Evolutionary conservation across 1,284 basidiomycete species (phyloP).

Genomic region (Boletus calvinii): DNA sequence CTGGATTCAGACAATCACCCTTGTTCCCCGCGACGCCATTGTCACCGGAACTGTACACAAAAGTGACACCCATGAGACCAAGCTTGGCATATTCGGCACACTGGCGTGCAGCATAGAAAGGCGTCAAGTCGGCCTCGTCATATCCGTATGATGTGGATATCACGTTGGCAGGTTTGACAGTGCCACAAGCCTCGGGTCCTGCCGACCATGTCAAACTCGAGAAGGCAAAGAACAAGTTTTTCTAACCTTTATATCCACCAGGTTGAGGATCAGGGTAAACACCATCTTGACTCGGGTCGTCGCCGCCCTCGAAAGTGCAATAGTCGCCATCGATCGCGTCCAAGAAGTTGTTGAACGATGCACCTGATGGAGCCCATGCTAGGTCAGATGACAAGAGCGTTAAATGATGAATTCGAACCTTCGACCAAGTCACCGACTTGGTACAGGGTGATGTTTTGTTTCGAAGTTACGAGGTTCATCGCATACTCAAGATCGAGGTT

Average conservation of each 20-base stretch:
- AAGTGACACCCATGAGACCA: conserved; percentile 47
- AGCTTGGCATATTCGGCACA: conserved; percentile 57
- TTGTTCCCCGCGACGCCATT: conserved; percentile 48
- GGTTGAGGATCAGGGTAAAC: conserved; percentile 51
- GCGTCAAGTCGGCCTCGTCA: conserved; percentile 47
- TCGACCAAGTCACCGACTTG: conserved; percentile 47
- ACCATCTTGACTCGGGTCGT: conserved; percentile 49
- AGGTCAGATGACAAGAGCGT: neutral
- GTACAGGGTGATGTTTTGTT: conserved; percentile 43
- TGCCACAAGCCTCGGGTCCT: conserved; percentile 50
- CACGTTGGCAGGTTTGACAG: conserved; percentile 46
- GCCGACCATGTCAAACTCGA: conserved; percentile 3
- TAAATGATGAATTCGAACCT: conserved; percentile 29
- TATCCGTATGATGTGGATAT: conserved; percentile 56
- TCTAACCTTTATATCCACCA: conserved; percentile 41
- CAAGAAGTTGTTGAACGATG: conserved; percentile 46
- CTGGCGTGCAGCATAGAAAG: conserved; percentile 48
- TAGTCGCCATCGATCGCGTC: conserved; percentile 51
- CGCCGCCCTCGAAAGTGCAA: conserved; percentile 62
- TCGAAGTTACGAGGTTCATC: conserved; percentile 44
- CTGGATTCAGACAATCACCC: conserved; percentile 40
- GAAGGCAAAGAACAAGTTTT: neutral
- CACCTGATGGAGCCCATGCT: conserved; percentile 31
- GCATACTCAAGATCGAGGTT: conserved; percentile 55
- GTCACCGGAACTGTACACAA: conserved; percentile 54